Evolutionary conservation across 805 yeast genomes (phyloP), one percentile per base, ranked within the genome.

Genomic region (Candida maris): DNA sequence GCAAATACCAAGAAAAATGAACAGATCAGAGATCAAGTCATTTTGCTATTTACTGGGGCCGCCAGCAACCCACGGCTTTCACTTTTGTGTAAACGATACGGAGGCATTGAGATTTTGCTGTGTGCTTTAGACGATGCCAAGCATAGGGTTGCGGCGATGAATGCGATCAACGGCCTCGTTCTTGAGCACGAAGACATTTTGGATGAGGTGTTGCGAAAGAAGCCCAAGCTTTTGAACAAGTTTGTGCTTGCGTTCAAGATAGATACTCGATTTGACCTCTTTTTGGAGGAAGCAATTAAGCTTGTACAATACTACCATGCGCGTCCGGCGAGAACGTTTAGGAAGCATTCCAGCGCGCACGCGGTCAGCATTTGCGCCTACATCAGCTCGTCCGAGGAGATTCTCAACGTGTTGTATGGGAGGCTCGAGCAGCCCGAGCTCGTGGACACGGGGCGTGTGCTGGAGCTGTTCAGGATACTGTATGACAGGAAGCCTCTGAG

Each of bases 351-450:
- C 4, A 38, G 38, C 19, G n/a, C n/a, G n/a, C n/a, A n/a, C n/a
- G 38, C 40, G 9, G 31, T 37, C 36, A 41, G 33, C 24, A 30
- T 44, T 6, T 44, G 38, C 44, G 38, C 32, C 32, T 44, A 41
- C 31, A 36, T 44, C 38, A 37, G 48, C 27, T 44, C 48, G 6
- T 41, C 45, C 10, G 48, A 44, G 29, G 48, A 41, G 22, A 34
- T 44, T 22, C 19, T 44, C 32, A 44, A 44, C 35, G 28, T 34
- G 5, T 24, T 44, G 18, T 44, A 38, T 21, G 36, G 41, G 15
- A 35, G 38, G 13, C 17, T 44, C 4, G 35, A 35, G 2, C 41
- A 38, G 30, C 48, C 48, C n/a, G 26, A 28, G 9, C 30, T 38
- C 25, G 45, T 44, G 21, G 48, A 44, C 15, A 27, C 48, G 3